Evolutionary conservation across 2,329 filamentous ascomycete genomes (phyloP).

Genomic region (Colletotrichum brevisporum): DNA sequence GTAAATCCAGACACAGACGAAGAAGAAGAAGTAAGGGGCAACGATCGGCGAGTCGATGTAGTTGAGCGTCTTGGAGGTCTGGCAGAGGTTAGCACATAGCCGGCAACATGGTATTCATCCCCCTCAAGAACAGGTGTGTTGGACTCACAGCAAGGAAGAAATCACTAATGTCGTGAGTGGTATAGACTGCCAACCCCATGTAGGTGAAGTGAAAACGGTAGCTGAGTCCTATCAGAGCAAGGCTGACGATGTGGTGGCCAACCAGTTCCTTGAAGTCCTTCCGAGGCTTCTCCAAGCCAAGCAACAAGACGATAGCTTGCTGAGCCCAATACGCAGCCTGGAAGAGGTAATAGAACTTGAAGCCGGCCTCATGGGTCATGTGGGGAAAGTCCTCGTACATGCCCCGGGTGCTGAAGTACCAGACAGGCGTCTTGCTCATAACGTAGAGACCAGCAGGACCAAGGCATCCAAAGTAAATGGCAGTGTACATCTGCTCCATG

Average conservation of each 20-base stretch:
- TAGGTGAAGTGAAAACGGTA: constrained; percentile 98
- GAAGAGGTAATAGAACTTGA: constrained; percentile 97
- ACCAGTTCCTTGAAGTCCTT: constrained; percentile 97
- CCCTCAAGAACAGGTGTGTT: background rate
- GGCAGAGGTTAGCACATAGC: constrained; percentile 30
- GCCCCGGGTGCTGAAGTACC: constrained; percentile 93
- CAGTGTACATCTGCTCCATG: constrained; percentile 97
- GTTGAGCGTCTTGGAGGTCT: constrained; percentile 93
- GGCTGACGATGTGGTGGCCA: constrained; percentile 89
- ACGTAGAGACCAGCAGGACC: constrained; percentile 90
- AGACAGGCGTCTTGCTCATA: constrained; percentile 91
- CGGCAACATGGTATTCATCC: too few species aligned
- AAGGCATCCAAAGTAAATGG: constrained; percentile 87
- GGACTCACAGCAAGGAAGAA: constrained; percentile 92
- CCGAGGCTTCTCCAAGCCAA: constrained; percentile 91
- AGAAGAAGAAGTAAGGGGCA: constrained; percentile 86
- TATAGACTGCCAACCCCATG: constrained; percentile 93
- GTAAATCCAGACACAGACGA: constrained; percentile 90
- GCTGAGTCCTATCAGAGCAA: constrained; percentile 86
- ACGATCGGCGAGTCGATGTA: constrained; percentile 86
- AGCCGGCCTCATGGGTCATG: constrained; percentile 80
- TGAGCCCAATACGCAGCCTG: constrained; percentile 97
- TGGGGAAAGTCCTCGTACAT: constrained; percentile 95
- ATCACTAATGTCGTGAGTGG: constrained; percentile 93
- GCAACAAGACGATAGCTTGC: constrained; percentile 88